Percentiles rank a stretch among this genome's conserved stretches.
Conservation (phyloP, 257 asterid species). For the Solanum paucissectum region DNA sequence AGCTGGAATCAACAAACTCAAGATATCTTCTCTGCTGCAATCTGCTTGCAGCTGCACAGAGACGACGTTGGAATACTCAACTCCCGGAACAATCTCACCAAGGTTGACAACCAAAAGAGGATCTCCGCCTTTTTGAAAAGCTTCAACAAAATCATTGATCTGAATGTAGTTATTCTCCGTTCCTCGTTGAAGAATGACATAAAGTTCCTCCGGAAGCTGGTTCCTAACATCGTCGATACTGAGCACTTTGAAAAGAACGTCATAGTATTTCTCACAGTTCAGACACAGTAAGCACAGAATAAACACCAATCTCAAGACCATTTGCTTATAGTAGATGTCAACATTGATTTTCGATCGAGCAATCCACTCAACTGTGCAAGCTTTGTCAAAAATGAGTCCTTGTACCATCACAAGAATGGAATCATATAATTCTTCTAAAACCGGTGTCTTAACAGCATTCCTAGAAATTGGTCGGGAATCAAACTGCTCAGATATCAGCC, state of each 20-base stretch:
- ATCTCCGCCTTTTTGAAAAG: slow-evolving; percentile 32
- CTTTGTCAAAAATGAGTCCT: not conserved
- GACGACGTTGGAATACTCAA: slow-evolving; percentile 15
- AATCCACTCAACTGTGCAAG: slow-evolving; percentile 26
- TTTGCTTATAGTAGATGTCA: slow-evolving; percentile 16
- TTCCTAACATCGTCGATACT: not conserved
- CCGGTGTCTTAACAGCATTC: not conserved
- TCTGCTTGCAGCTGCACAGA: slow-evolving; percentile 14
- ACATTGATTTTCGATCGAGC: not conserved
- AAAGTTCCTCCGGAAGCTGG: slow-evolving; percentile 21
- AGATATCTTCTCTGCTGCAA: slow-evolving; percentile 14
- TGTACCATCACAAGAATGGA: slow-evolving; percentile 9
- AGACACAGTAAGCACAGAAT: slow-evolving; percentile 33
- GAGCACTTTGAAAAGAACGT: slow-evolving; percentile 2
- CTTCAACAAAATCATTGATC: slow-evolving; percentile 22
- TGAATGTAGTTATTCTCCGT: not conserved
- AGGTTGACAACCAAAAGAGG: slow-evolving; percentile 29
- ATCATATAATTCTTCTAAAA: not conserved
- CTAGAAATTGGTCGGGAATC: slow-evolving; percentile 2
- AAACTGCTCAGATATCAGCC: slow-evolving; percentile 16
- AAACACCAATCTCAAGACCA: slow-evolving; percentile 34
- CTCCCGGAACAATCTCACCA: not conserved
- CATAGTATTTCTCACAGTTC: slow-evolving; percentile 13
- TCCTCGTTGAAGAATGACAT: slow-evolving; percentile 9
- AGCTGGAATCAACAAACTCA: slow-evolving; percentile 18